These are phyloP conservation scores for Hibiscus syriacus DNA, from an alignment of 345 rosid genomes.

Conservation along the genomic window DNA sequence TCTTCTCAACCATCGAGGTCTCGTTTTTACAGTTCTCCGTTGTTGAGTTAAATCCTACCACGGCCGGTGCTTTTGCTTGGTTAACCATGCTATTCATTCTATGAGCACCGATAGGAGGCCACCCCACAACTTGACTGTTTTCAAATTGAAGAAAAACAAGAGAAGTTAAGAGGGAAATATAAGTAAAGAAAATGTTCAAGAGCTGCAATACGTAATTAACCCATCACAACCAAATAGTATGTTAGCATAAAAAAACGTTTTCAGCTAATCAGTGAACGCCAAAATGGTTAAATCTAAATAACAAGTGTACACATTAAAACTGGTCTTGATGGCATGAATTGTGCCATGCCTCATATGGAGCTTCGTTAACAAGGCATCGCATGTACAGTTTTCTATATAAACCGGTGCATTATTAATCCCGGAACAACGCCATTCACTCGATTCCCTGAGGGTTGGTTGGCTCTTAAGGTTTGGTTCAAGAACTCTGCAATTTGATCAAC, in stretches of 20 bases:
- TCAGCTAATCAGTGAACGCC: not conserved
- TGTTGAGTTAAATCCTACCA: slow-evolving; percentile 35
- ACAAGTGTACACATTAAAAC: not conserved
- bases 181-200: not conserved
- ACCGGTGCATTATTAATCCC: not conserved
- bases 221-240: not conserved
- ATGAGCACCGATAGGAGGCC: slow-evolving; percentile 85
- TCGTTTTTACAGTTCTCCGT: slow-evolving; percentile 28
- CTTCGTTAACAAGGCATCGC: not conserved
- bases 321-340: not conserved
- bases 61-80: slow-evolving; percentile 44
- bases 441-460: not conserved
- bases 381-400: not conserved
- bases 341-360: not conserved
- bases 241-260: not conserved
- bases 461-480: not conserved
- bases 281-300: not conserved
- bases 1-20: slow-evolving; percentile 19
- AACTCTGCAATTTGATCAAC: not conserved
- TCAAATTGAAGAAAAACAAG: slow-evolving; percentile 5
- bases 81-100: slow-evolving; percentile 74
- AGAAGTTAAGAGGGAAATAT: slow-evolving; percentile 1
- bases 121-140: slow-evolving; percentile 82
- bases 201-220: not conserved
- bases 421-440: not conserved